A percentile compares a stretch with the other conserved stretches of the same genome.
Conservation (phyloP, 495 filamentous ascomycete species). For the Penicillium angulare region DNA sequence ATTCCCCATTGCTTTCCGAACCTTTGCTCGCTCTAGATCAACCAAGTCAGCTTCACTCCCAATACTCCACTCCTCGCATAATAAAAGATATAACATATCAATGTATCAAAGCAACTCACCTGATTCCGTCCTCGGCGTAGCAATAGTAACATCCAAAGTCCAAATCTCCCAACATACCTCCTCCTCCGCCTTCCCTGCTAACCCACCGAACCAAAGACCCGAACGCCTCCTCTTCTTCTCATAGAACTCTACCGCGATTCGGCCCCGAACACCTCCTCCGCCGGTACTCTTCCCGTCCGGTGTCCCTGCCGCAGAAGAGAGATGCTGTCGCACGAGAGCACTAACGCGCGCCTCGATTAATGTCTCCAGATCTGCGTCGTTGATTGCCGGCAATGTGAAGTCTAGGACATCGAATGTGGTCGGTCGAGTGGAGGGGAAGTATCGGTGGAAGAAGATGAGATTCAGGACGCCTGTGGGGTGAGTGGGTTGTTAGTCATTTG, state of each 20-base stretch:
- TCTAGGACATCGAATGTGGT: slow-evolving; percentile 87
- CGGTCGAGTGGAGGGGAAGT: slow-evolving; percentile 85
- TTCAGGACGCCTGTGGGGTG: slow-evolving; percentile 93
- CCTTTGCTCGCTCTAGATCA: slow-evolving; percentile 87
- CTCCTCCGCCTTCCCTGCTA: slow-evolving; percentile 69
- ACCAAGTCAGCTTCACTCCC: no score
- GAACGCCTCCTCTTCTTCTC: slow-evolving; percentile 84
- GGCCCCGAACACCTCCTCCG: slow-evolving; percentile 59
- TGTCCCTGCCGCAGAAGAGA: slow-evolving; percentile 45
- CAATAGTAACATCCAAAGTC: slow-evolving; percentile 87
- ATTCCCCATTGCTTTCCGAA: slow-evolving; percentile 81
- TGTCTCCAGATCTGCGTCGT: slow-evolving; percentile 85
- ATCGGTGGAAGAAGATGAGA: slow-evolving; percentile 98
- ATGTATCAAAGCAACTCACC: slow-evolving; percentile 53
- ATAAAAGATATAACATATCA: no score
- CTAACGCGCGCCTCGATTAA: slow-evolving; percentile 85
- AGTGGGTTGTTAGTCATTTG: no score
- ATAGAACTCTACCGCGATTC: slow-evolving; percentile 88
- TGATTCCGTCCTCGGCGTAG: slow-evolving; percentile 81
- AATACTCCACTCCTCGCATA: no score
- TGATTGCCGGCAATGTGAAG: slow-evolving; percentile 83
- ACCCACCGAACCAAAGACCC: slow-evolving; percentile 61
- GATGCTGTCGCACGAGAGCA: slow-evolving; percentile 64
- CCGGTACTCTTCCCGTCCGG: slow-evolving; percentile 47
- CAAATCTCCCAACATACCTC: slow-evolving; percentile 97